Evolutionary conservation across 352 stramenopile genomes (phyloP).

Genomic region (Pseudoperonospora humuli): DNA sequence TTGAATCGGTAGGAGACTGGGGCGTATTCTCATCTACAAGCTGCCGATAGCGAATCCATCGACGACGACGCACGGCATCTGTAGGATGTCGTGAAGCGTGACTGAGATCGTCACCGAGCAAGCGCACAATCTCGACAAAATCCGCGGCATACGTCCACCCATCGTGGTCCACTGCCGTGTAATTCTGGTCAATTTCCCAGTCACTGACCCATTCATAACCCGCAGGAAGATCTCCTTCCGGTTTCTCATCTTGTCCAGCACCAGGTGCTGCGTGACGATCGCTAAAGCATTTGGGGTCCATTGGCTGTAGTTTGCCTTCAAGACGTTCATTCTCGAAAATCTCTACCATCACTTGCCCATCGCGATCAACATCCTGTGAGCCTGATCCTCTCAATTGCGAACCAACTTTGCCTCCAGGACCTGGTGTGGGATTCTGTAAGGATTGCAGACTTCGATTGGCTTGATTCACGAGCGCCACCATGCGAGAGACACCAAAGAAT

Average conservation of each 20-base stretch:
- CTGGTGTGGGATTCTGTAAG: constrained; percentile 39
- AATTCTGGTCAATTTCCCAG: constrained; percentile 80
- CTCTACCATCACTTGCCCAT: constrained; percentile 64
- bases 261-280: constrained; percentile 48
- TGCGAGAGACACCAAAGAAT: constrained; percentile 65
- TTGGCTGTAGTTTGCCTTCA: constrained; percentile 58
- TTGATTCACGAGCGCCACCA: constrained; percentile 60
- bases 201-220: constrained; percentile 74
- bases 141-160: constrained; percentile 81
- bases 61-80: constrained; percentile 63
- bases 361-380: constrained; percentile 53
- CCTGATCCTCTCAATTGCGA: constrained; percentile 35
- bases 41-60: constrained; percentile 74
- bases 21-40: constrained; percentile 32
- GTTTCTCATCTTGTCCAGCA: constrained; percentile 54
- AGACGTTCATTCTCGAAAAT: constrained; percentile 85
- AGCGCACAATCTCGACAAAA: constrained; percentile 67
- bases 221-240: constrained; percentile 52
- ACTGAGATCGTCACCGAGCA: constrained; percentile 73
- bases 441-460: constrained; percentile 67
- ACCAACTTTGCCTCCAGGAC: constrained; percentile 15
- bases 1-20: constrained; percentile 46
- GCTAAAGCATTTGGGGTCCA: constrained; percentile 69
- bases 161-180: constrained; percentile 70
- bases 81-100: constrained; percentile 77